Evolutionary conservation across 345 rosid genomes (phyloP).

Genomic region (Melastoma malabathricum): DNA sequence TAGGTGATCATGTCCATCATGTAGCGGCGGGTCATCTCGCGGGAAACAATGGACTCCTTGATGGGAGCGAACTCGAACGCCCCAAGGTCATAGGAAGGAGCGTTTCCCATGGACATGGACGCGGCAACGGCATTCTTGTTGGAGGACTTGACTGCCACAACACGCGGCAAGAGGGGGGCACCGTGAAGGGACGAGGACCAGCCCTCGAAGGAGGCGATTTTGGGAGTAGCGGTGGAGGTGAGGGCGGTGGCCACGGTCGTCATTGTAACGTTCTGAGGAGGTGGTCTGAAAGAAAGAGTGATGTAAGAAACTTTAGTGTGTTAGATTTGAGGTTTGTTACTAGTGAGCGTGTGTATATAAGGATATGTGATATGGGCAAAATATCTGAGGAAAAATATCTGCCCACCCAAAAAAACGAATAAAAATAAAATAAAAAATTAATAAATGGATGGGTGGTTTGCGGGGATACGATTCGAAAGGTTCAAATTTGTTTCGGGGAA

Average conservation of each 20-base stretch:
- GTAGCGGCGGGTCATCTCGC: constrained; percentile 23
- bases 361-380: background rate
- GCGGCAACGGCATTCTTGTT: background rate
- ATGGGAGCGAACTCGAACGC: constrained; percentile 21
- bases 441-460: no score
- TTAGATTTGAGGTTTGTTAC: background rate
- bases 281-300: constrained; percentile 1
- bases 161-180: background rate
- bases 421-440: no score
- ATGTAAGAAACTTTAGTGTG: background rate
- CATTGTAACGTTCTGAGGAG: background rate
- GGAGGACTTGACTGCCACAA: constrained; percentile 1
- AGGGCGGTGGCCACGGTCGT: constrained; percentile 18
- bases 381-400: no score
- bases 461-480: no score
- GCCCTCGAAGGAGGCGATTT: constrained; percentile 18
- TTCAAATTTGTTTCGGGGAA: no score
- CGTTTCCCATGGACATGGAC: constrained; percentile 8
- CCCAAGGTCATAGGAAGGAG: constrained; percentile 10
- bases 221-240: constrained; percentile 12
- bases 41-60: constrained; percentile 18
- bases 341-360: background rate
- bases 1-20: constrained; percentile 30
- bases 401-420: no score
- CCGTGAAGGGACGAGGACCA: constrained; percentile 7